Conservation (phyloP, 192 early-diverging fungal genomes). For the Funneliformis geosporum region DNA sequence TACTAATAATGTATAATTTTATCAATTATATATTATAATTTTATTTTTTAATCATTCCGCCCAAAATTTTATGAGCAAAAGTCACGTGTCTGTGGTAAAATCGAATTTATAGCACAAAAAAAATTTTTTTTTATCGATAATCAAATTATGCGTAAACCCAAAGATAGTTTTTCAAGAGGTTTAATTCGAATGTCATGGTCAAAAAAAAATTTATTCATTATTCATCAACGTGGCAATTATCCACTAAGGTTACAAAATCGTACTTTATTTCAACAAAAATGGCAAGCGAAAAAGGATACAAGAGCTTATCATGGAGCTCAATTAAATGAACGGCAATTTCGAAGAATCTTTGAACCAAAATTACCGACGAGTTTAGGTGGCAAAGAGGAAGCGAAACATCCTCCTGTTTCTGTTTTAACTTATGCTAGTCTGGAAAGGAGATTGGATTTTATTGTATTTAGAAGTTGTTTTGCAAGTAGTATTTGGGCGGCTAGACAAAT, state of each 20-base stretch:
- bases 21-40: too few relatives aligned
- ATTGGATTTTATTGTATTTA: conserved; percentile 91
- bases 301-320: conserved; percentile 92
- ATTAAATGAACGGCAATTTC: conserved; percentile 84
- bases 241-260: conserved; percentile 55
- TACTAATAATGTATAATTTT: too few relatives aligned
- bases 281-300: conserved; percentile 90
- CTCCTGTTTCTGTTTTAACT: conserved; percentile 73
- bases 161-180: conserved; percentile 10
- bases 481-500: conserved; percentile 84
- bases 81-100: too few relatives aligned
- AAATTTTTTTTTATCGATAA: too few relatives aligned
- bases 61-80: too few relatives aligned
- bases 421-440: conserved; percentile 90
- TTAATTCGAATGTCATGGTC: conserved; percentile 95
- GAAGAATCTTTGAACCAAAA: conserved; percentile 68
- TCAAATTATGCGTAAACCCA: conserved; percentile 26
- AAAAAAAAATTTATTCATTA: conserved; percentile 87
- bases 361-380: conserved; percentile 63
- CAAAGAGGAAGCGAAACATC: conserved; percentile 45
- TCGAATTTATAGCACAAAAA: too few relatives aligned
- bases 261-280: conserved; percentile 91
- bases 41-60: too few relatives aligned
- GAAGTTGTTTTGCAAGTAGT: conserved; percentile 86
- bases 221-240: conserved; percentile 58